Conservation (phyloP, 148 eudicot species). For the Suaeda aralocaspica region DNA sequence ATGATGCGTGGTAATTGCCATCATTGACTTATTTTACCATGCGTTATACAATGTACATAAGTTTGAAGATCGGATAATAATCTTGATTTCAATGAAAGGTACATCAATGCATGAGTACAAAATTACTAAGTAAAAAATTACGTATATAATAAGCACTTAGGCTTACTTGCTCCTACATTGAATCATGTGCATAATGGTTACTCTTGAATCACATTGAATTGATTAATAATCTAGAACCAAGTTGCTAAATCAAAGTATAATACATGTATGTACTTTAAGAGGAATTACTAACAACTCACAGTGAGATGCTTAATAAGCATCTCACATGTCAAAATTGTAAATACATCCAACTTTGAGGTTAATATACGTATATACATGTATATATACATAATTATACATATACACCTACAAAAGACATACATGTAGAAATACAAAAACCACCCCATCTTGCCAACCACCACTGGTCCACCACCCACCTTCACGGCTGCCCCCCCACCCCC, state of each 20-base stretch:
- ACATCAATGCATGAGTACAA: conserved; percentile 1
- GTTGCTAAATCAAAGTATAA: not conserved
- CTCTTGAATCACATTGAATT: not conserved
- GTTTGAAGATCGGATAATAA: not conserved
- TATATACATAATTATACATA: too few species aligned
- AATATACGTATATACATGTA: too few species aligned
- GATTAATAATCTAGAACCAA: conserved; percentile 4
- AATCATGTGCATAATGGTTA: conserved; percentile 6
- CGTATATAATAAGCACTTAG: not conserved
- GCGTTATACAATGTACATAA: not conserved
- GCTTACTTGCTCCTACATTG: conserved; percentile 11
- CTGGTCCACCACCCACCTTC: too few species aligned
- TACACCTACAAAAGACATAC: too few species aligned
- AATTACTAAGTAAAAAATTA: not conserved
- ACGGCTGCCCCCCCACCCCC: too few species aligned
- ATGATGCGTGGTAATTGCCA: conserved; percentile 23
- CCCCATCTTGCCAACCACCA: too few species aligned
- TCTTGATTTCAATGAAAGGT: not conserved
- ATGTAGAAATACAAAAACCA: too few species aligned
- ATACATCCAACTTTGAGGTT: too few species aligned
- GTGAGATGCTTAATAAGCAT: too few species aligned
- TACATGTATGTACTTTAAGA: too few species aligned
- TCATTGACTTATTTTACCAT: conserved; percentile 8
- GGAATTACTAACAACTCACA: too few species aligned
- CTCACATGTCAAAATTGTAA: too few species aligned